These are phyloP conservation scores for Passalora sequoiae DNA, from an alignment of 2,329 filamentous ascomycete genomes.

Conservation along the genomic window DNA sequence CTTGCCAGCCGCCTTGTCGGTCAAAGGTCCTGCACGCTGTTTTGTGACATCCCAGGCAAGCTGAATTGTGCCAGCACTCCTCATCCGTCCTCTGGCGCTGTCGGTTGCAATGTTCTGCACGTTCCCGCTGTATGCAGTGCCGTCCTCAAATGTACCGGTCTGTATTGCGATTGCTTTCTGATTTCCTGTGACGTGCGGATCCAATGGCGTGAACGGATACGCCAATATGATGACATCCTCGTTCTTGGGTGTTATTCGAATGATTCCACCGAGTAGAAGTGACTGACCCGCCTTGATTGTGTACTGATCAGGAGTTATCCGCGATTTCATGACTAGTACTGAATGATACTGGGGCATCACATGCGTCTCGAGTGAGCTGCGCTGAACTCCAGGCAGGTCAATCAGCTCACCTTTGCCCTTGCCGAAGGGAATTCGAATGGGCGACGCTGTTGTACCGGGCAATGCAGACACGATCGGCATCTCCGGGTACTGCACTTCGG, in stretches of 20 bases:
- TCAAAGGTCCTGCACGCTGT: conserved; percentile 67
- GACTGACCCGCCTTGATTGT: conserved; percentile 72
- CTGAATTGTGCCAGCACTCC: conserved; percentile 67
- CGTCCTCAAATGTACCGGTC: conserved; percentile 37
- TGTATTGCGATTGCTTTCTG: conserved; percentile 75
- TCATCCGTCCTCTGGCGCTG: conserved; percentile 32
- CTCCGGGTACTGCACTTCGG: conserved; percentile 68
- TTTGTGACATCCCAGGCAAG: conserved; percentile 81
- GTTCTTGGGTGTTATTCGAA: conserved; percentile 75
- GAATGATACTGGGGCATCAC: conserved; percentile 62
- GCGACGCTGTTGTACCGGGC: conserved; percentile 89
- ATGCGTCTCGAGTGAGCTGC: conserved; percentile 66
- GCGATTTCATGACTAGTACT: conserved; percentile 71
- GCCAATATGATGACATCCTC: conserved; percentile 63
- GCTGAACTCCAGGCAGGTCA: conserved; percentile 79
- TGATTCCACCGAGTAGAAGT: conserved; percentile 71
- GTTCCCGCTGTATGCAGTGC: conserved; percentile 52
- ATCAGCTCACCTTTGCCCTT: conserved; percentile 83
- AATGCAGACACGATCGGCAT: conserved; percentile 84
- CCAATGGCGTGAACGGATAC: conserved; percentile 79
- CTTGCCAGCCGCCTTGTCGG: conserved; percentile 54
- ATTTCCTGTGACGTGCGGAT: conserved; percentile 70
- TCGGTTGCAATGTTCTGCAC: conserved; percentile 58
- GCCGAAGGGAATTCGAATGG: conserved; percentile 88
- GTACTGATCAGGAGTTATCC: conserved; percentile 67